phyloP scores from a whole-genome alignment of 306 rosid species.

The Dryas alaskensis region DNA sequence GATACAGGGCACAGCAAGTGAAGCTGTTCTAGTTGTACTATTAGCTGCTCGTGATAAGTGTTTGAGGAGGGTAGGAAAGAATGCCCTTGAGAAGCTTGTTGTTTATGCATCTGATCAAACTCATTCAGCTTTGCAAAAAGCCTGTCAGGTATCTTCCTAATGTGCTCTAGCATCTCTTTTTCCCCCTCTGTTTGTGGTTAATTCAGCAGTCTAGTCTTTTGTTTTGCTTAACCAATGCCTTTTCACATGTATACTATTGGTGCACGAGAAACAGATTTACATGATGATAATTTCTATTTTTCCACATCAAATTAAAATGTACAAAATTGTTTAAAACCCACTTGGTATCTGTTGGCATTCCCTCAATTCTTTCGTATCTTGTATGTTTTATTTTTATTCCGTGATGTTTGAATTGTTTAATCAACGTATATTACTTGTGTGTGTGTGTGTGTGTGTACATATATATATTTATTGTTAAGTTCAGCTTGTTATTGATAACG shows the following conservation, averaged over 20 bases:
- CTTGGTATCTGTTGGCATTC: not conserved
- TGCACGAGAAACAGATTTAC: not conserved
- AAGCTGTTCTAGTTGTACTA: slow-evolving; percentile 85
- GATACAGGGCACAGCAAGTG: slow-evolving; percentile 97
- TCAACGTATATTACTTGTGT: not conserved
- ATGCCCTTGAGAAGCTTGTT: slow-evolving; percentile 67
- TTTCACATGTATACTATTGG: no score
- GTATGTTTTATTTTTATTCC: not conserved
- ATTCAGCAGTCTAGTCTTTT: not conserved
- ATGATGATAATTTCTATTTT: not conserved
- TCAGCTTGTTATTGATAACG: not conserved
- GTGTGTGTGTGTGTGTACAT: no score
- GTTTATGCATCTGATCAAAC: slow-evolving; percentile 89
- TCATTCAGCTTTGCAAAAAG: slow-evolving; percentile 74
- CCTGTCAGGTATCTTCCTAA: slow-evolving; percentile 68
- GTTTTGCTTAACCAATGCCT: not conserved
- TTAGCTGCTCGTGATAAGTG: slow-evolving; percentile 86
- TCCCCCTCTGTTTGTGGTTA: not conserved
- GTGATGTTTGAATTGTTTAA: slow-evolving; percentile 5
- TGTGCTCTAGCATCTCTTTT: slow-evolving; percentile 7
- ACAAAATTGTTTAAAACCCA: not conserved
- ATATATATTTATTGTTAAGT: not conserved
- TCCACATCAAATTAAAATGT: not conserved
- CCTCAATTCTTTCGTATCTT: not conserved
- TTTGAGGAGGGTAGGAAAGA: slow-evolving; percentile 54